Conservation (phyloP, 345 rosid species). For the Leavenworthia alabamica region DNA sequence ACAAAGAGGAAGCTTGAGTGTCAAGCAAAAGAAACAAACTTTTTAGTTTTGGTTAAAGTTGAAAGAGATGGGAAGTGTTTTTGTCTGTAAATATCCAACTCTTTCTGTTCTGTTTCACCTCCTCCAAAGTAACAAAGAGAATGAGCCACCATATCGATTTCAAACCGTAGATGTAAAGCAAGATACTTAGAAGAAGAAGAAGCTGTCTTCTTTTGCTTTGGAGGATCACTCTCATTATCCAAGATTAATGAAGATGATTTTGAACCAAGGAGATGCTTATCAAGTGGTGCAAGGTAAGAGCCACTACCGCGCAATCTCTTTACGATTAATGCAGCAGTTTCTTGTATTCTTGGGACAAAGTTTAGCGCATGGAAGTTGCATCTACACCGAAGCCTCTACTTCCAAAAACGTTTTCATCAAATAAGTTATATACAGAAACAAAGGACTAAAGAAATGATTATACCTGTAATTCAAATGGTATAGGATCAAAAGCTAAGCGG, state of each 20-base stretch:
- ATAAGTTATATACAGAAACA: not conserved
- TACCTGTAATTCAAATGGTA: constrained; percentile 83
- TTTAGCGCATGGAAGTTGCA: constrained; percentile 83
- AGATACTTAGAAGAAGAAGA: constrained; percentile 54
- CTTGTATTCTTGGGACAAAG: constrained; percentile 73
- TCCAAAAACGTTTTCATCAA: not conserved
- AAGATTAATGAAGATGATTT: constrained; percentile 34
- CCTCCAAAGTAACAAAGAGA: constrained; percentile 91
- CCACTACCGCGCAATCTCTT: constrained; percentile 47
- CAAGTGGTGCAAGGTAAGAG: constrained; percentile 49
- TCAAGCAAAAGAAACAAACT: constrained; percentile 32
- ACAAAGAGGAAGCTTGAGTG: not conserved
- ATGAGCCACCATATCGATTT: constrained; percentile 98
- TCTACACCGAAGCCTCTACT: constrained; percentile 98
- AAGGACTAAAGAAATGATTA: not conserved
- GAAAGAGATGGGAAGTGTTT: constrained; percentile 83
- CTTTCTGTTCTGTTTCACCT: constrained; percentile 67
- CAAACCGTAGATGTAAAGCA: constrained; percentile 84
- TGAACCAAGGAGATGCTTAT: constrained; percentile 64
- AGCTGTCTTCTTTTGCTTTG: not conserved
- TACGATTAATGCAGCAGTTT: constrained; percentile 70
- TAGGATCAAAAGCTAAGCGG: constrained; percentile 92
- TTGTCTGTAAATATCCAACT: constrained; percentile 68
- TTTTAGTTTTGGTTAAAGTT: constrained; percentile 48
- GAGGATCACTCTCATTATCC: constrained; percentile 18